Base-by-base conservation (phyloP, 2,329 filamentous ascomycete genomes). In the Zasmidium citrigriseum region DNA sequence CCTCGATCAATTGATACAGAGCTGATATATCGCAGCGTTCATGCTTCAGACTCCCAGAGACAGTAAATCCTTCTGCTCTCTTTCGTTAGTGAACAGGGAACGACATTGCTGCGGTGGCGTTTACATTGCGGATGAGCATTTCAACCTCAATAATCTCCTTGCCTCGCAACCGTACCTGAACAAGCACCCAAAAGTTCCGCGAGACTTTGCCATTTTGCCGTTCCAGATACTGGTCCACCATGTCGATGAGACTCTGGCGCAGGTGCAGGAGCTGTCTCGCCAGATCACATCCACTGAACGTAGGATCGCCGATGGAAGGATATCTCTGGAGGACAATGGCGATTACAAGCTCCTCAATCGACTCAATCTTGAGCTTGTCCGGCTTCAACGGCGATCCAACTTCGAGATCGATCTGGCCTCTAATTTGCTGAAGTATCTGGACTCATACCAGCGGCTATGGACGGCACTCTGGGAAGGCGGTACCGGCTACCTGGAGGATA, bases 271-370 rank as follows among this genome's bases (percentile, higher is more conserved):
- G 18, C 54, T 73, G 18, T 68, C 69, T 11, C 62, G 68, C 10
- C 64, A 70, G 21, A 62, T 73, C 45, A 72, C 68, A 0, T 62
- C 60, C 24, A 69, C 70, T 3, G 70, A 73, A 58, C 67, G 69
- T 50, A 67, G 70, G 5, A 70, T 73, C 10, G 65, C 69, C 5
- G 67, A 72, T 34, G 70, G 70, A 1, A 63, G 65, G n/a, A 71
- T 72, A 23, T 62, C 62, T 14, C 64, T 73, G 5, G 70, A 72
- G 16, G 68, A 70, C 48, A 71, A 71, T 51, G 69, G 68, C 50
- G 70, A 73, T 49, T 73, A 71, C 64, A 73, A 72, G 55, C 61
- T 71, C 21, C 64, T 73, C 16, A 73, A 73, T 50, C 57, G 68
- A 50, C 64, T 71, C 49, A 73, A 71, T 46, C 62, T 71, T 16